These are phyloP conservation scores for Pholiota conissans DNA, from an alignment of 768 basidiomycete genomes.

Conservation along the genomic window DNA sequence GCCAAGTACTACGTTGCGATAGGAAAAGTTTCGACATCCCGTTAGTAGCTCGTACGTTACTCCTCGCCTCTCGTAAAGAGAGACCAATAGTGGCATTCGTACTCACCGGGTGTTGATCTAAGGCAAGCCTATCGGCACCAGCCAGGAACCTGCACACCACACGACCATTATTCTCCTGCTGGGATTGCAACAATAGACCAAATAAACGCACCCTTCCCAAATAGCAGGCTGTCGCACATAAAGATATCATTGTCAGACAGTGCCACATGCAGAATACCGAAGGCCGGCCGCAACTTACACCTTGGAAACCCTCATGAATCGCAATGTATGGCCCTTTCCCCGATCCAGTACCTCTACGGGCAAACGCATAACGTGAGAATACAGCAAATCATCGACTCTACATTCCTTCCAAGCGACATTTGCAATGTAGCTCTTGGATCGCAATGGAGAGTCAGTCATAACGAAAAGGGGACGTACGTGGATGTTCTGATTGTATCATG, in stretches of 20 bases:
- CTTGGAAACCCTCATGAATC: conserved; percentile 69
- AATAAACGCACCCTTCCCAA: conserved; percentile 41
- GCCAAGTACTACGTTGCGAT: conserved; percentile 40
- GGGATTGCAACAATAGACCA: neutral
- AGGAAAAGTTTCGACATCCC: conserved; percentile 9
- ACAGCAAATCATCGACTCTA: neutral
- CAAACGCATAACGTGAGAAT: conserved; percentile 7
- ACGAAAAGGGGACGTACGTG: conserved; percentile 29
- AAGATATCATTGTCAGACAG: conserved; percentile 2
- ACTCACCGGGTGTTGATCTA: conserved; percentile 82
- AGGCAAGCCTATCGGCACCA: conserved; percentile 71
- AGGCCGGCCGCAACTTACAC: conserved; percentile 32
- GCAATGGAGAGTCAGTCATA: conserved; percentile 1
- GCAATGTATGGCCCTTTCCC: conserved; percentile 46
- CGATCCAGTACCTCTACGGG: conserved; percentile 60
- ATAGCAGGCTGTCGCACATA: conserved; percentile 33
- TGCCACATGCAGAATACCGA: conserved; percentile 7
- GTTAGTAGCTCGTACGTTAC: conserved; percentile 5
- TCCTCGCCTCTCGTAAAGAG: conserved; percentile 8
- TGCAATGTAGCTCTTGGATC: neutral
- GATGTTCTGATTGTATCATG: conserved; percentile 44
- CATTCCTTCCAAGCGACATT: neutral
- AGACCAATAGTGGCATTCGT: conserved; percentile 5
- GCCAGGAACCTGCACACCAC: conserved; percentile 55
- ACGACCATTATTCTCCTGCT: neutral